Base-by-base conservation (phyloP, 306 rosid species). In the Quercus cerris region DNA sequence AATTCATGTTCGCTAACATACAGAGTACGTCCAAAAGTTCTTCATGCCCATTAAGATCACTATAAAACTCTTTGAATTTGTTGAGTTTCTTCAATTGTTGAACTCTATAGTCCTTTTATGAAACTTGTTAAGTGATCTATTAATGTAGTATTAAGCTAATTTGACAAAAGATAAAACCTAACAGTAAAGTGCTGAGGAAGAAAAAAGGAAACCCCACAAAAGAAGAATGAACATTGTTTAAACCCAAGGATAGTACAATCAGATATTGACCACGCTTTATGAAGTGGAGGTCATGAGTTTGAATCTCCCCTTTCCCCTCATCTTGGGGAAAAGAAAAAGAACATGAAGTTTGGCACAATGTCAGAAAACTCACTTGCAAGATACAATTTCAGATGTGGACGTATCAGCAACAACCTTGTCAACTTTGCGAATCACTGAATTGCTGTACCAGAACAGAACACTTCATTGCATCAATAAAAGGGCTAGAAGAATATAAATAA, bases 351-450 rank as follows among this genome's bases (percentile, higher is more conserved):
- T 19, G 13, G 14, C 52, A 66, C 27, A 18, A 23, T 19, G 18
- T 33, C 56, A 28, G 55, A 72, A 72, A 77, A 84, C 97, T 86
- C 64, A 94, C 98, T 97, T 85, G 83, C 92, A 93, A 63, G 90
- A 86, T 76, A 88, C 84, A 72, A 83, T 81, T 81, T 89, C 94
- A 77, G 95, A 82, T 56, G 89, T 81, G 30, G 97, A 91, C 69
- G 94, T 11, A 80, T 87, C 87, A 3, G 87, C 75, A 81, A 94
- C 74, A 81, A 94, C 86, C 76, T 82, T 87, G 61, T 87, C 97
- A 70, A 90, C 92, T 79, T 90, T 93, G 74, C 92, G 86, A 82
- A 94, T 79, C 73, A 91, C 90, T 51, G 91, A 94, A 85, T 83
- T 83, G 87, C 99, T 94, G 97, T 78, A 82, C 57, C 30, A 89